These are phyloP conservation scores for Gossypium gossypioides DNA, from an alignment of 441 rosid genomes.

Conservation along the genomic window DNA sequence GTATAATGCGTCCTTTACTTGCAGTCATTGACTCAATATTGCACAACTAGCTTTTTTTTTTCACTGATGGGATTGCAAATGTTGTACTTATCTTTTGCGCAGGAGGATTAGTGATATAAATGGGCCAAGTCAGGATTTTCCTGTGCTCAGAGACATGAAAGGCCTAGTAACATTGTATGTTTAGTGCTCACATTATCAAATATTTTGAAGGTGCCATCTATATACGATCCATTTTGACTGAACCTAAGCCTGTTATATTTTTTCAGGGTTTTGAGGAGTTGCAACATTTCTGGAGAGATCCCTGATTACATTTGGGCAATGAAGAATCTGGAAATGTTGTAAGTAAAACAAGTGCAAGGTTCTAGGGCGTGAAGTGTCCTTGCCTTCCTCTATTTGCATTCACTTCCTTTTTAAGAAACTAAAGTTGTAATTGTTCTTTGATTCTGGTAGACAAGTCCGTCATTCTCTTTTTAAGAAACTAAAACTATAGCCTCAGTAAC, in stretches of 20 bases:
- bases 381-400: background rate
- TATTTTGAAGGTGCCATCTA: conserved; percentile 7
- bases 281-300: conserved; percentile 39
- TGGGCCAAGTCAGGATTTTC: conserved; percentile 55
- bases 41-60: background rate
- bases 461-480: background rate
- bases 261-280: conserved; percentile 45
- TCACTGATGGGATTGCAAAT: background rate
- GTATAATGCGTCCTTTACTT: conserved; percentile 23
- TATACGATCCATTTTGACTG: conserved; percentile 6
- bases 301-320: conserved; percentile 37
- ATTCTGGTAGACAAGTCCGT: background rate
- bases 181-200: conserved; percentile 8
- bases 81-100: conserved; percentile 12
- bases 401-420: background rate
- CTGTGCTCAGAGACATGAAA: conserved; percentile 28
- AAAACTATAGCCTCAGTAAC: background rate
- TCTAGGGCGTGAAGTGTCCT: background rate
- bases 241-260: conserved; percentile 1
- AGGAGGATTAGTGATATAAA: conserved; percentile 67
- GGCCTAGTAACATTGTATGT: conserved; percentile 39
- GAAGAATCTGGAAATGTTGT: conserved; percentile 40
- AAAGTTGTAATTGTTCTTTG: background rate
- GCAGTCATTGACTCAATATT: background rate
- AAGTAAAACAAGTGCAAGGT: conserved; percentile 21